phyloP scores from a whole-genome alignment of 768 basidiomycete species.

The Suillus occidentalis region DNA sequence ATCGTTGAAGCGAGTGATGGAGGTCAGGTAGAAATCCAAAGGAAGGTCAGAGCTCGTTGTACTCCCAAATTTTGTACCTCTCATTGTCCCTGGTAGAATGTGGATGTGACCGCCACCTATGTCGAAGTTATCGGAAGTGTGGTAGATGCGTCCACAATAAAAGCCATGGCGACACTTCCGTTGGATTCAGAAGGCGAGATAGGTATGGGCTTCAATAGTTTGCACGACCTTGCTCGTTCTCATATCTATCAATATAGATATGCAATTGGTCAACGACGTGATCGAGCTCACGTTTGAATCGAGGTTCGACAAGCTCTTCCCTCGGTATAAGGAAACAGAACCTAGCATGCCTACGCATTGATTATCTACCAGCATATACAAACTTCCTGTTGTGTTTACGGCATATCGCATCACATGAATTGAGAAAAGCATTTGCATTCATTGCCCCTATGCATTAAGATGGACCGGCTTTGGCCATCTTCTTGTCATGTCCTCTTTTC shows the following conservation, averaged over 20 bases:
- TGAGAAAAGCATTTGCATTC: background rate
- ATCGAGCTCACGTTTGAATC: constrained; percentile 62
- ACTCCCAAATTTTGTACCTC: background rate
- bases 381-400: background rate
- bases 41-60: constrained; percentile 34
- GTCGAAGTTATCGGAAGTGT: constrained; percentile 71
- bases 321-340: constrained; percentile 7
- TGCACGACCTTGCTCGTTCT: background rate
- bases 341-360: background rate
- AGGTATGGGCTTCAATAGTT: constrained; percentile 43
- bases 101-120: constrained; percentile 50
- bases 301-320: constrained; percentile 54
- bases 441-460: constrained; percentile 14
- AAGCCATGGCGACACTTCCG: constrained; percentile 50
- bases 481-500: constrained; percentile 86
- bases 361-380: background rate
- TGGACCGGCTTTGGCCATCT: constrained; percentile 66
- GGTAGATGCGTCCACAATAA: constrained; percentile 52
- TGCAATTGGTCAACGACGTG: constrained; percentile 61
- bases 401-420: background rate
- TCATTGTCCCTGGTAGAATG: constrained; percentile 32
- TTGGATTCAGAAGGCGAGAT: constrained; percentile 55
- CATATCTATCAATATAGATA: constrained; percentile 39
- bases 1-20: constrained; percentile 70
- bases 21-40: constrained; percentile 55